A percentile compares a stretch with the other conserved stretches of the same genome.
Conservation (phyloP, 495 filamentous ascomycete genomes). For the Xylaria nigripes region DNA sequence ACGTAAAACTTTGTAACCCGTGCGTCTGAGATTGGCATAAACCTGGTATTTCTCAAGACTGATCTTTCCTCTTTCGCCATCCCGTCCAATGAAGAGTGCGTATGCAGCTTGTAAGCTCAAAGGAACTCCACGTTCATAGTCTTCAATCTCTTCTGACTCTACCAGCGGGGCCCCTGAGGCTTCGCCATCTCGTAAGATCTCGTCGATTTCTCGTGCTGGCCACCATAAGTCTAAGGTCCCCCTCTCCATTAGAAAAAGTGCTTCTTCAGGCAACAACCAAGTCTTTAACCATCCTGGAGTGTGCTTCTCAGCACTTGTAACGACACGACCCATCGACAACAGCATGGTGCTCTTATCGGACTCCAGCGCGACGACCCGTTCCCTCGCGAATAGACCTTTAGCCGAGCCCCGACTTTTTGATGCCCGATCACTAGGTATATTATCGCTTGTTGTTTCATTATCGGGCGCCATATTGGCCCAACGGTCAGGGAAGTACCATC, state of each 20-base stretch:
- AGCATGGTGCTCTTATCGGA: conserved; percentile 33
- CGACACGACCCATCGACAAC: conserved; percentile 35
- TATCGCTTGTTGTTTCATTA: conserved; percentile 28
- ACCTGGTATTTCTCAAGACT: conserved; percentile 79
- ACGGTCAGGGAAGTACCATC: conserved; percentile 45
- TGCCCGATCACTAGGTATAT: neutral
- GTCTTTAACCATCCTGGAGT: conserved; percentile 46
- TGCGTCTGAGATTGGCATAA: conserved; percentile 72
- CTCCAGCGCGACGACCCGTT: conserved; percentile 44
- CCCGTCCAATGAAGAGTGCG: conserved; percentile 61
- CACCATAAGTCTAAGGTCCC: conserved; percentile 81
- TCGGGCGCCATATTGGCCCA: conserved; percentile 27
- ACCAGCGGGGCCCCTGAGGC: conserved; percentile 15
- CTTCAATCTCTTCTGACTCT: conserved; percentile 24
- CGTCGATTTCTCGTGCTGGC: conserved; percentile 43
- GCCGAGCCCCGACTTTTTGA: conserved; percentile 22
- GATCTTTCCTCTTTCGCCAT: conserved; percentile 50
- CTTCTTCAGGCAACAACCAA: conserved; percentile 89
- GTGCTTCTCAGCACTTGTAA: conserved; percentile 32
- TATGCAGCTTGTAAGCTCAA: conserved; percentile 89
- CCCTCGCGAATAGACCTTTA: conserved; percentile 31
- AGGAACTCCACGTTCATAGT: conserved; percentile 58
- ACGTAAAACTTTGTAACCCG: conserved; percentile 70
- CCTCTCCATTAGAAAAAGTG: conserved; percentile 78
- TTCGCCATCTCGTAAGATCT: conserved; percentile 27